Evolutionary conservation across 192 early-diverging fungal genomes (phyloP).

Genomic region (Thoreauomyces humboldtii): DNA sequence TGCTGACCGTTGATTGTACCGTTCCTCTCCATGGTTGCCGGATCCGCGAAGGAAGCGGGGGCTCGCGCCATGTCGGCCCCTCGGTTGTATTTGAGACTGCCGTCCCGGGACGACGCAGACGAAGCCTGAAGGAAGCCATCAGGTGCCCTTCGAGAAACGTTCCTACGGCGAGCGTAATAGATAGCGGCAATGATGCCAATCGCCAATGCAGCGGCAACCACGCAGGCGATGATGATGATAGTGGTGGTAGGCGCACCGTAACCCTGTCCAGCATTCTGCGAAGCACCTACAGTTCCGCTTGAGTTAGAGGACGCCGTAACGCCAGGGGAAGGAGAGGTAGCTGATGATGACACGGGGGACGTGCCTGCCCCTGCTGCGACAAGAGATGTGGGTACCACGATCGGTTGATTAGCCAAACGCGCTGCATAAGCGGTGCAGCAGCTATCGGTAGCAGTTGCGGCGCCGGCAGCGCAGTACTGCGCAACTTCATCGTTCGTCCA

Average conservation of each 20-base stretch:
- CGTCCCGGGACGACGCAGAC: neutral
- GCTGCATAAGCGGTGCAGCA: slow-evolving; percentile 20
- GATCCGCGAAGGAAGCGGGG: neutral
- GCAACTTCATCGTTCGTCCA: neutral
- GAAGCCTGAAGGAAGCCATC: neutral
- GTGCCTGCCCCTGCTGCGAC: neutral
- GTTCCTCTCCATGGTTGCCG: neutral
- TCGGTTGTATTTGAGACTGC: slow-evolving; percentile 1
- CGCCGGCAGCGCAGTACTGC: slow-evolving; percentile 4
- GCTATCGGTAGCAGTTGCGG: neutral
- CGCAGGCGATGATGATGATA: slow-evolving; percentile 2
- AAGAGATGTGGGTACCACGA: slow-evolving; percentile 5
- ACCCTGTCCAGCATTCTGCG: neutral
- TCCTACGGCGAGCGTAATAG: neutral
- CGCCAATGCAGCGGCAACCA: neutral
- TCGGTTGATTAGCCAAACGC: neutral
- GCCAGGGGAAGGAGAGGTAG: neutral
- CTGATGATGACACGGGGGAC: neutral
- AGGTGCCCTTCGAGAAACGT: neutral
- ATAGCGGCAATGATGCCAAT: neutral
- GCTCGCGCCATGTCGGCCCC: neutral
- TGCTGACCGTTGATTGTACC: neutral
- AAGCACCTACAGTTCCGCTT: neutral
- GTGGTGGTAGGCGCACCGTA: slow-evolving; percentile 6
- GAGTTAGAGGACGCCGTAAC: neutral